Base-by-base conservation (phyloP, 176 grass and related monocot genomes). In the Bothriochloa decipiens region DNA sequence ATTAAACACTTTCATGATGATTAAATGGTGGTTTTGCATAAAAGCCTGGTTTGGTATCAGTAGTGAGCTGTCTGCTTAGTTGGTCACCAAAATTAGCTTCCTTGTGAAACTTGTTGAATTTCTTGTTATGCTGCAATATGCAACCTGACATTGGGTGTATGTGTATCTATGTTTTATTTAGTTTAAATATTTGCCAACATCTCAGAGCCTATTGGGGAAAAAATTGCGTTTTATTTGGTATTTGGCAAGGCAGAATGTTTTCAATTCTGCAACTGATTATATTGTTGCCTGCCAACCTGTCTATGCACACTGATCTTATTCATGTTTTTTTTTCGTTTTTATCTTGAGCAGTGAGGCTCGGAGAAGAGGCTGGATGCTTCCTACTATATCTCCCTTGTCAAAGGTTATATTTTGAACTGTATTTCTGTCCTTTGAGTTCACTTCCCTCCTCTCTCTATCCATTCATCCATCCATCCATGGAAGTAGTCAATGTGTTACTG, bases 291-390 rank as follows among this genome's bases (percentile, higher is more conserved):
- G 20, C 11, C 11, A 46, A 78, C 35, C 32, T 46, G 79, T 83
- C 42, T 81, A 65, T 50, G 58, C 35, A n/a, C 41, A 37, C 16
- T 87, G 15, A 23, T 52, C 39, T 82, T 32, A 72, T 72, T 53
- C 25, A 39, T 86, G 18, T 47, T 80, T 80, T 33, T 66, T 78
- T 84, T 22, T 55, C 81, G 32, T 20, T 64, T 64, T 66, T 41
- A n/a, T 12, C 39, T 79, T 84, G 64, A 86, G 67, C 92, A 98
- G 95, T 83, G 95, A 98, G 89, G 95, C 91, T 33, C 84, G 91
- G 33, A 88, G 95, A 89, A 91, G 95, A 81, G 87, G 80, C 52
- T 98, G 95, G 95, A 68, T 82, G 65, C 87, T 95, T 89, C 92
- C 95, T 82, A 84, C 82, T 81, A 77, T 98, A 84, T 80, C 86